Conservation (phyloP, 352 stramenopile species). For the Globisporangium emineosum region DNA sequence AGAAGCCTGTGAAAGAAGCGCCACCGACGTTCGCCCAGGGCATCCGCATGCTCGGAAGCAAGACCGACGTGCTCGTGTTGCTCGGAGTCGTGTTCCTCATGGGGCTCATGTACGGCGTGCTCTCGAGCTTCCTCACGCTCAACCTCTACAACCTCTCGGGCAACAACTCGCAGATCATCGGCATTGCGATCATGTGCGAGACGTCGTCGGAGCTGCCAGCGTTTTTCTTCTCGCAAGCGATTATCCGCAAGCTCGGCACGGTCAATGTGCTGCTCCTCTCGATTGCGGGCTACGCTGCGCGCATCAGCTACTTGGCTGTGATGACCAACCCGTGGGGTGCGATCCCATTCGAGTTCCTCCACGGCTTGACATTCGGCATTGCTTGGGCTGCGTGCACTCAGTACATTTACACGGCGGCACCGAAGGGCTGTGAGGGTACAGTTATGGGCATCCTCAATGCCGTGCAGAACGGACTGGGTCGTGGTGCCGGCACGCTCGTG, state of each 20-base stretch:
- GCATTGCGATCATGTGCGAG: constrained; percentile 78
- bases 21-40: constrained; percentile 47
- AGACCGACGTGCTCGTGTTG: constrained; percentile 64
- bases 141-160: constrained; percentile 81
- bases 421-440: constrained; percentile 56
- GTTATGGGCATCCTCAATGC: constrained; percentile 79
- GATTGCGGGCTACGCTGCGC: constrained; percentile 61
- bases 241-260: constrained; percentile 68
- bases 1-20: constrained; percentile 4
- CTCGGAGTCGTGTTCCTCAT: constrained; percentile 76
- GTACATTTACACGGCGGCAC: constrained; percentile 69
- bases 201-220: constrained; percentile 75
- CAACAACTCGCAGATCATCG: constrained; percentile 70
- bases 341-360: constrained; percentile 80
- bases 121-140: constrained; percentile 82
- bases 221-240: constrained; percentile 75
- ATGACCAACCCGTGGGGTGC: constrained; percentile 79
- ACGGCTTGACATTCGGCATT: constrained; percentile 72
- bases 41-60: constrained; percentile 32
- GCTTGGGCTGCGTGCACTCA: constrained; percentile 72
- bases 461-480: constrained; percentile 68
- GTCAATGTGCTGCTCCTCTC: constrained; percentile 73
- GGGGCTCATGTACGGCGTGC: constrained; percentile 76
- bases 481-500: constrained; percentile 63
- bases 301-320: constrained; percentile 68